Evolutionary conservation across 495 filamentous ascomycete species (phyloP).

Genomic region (Xeromyces bisporus): DNA sequence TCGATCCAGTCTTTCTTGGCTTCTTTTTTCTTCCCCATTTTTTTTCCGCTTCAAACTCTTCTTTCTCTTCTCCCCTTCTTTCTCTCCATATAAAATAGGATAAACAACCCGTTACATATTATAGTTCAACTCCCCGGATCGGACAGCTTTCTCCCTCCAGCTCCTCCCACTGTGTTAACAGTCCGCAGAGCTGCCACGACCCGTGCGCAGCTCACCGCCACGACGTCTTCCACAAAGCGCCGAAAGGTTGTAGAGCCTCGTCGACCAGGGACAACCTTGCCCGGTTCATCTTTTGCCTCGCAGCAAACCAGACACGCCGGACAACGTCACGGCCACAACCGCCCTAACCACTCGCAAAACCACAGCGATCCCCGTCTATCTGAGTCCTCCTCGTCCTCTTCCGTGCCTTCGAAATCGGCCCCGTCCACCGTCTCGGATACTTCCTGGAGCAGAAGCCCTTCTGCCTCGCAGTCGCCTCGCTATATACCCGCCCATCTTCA

Average conservation of each 20-base stretch:
- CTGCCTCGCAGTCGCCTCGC: constrained; percentile 25
- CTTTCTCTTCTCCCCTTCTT: neutral
- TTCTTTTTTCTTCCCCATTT: neutral
- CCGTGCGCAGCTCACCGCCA: constrained; percentile 59
- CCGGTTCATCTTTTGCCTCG: constrained; percentile 15
- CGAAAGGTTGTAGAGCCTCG: constrained; percentile 54
- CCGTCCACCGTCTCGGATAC: no score
- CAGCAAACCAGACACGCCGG: constrained; percentile 21
- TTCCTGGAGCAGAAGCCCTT: constrained; percentile 21
- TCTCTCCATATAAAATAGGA: no score
- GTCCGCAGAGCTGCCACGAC: constrained; percentile 33
- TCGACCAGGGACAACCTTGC: constrained; percentile 14
- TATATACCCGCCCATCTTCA: constrained; percentile 46
- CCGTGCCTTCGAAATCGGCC: constrained; percentile 13
- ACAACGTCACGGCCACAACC: constrained; percentile 25
- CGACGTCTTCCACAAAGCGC: constrained; percentile 84
- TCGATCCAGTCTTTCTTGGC: neutral
- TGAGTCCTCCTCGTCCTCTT: constrained; percentile 8
- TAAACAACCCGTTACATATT: no score
- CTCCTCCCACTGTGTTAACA: constrained; percentile 13
- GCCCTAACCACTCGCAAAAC: constrained; percentile 9
- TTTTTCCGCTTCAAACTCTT: neutral
- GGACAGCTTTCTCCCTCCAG: constrained; percentile 3
- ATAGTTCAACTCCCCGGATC: neutral
- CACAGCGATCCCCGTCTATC: constrained; percentile 6